phyloP scores from a whole-genome alignment of 805 yeast species.

The Kodamaea leandrae region DNA sequence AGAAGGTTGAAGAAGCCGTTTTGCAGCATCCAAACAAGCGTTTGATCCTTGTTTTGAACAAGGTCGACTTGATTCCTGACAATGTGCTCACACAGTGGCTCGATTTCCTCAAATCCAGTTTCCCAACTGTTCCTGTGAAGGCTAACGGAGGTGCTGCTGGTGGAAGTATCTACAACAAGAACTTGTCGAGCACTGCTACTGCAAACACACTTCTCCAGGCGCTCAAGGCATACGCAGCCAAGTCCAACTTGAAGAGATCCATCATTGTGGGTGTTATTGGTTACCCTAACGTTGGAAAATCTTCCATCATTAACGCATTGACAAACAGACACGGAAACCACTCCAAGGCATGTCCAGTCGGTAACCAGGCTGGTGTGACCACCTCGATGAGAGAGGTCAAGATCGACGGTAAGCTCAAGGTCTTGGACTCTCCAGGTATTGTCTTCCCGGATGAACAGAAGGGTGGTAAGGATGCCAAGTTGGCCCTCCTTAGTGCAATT shows the following conservation, averaged over 20 bases:
- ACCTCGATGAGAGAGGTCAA: constrained; percentile 89
- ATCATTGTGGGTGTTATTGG: constrained; percentile 95
- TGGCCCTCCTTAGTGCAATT: constrained; percentile 82
- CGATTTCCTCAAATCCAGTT: constrained; percentile 68
- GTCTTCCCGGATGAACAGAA: constrained; percentile 75
- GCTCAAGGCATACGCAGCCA: constrained; percentile 79
- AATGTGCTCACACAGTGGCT: constrained; percentile 83
- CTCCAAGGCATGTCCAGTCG: constrained; percentile 86
- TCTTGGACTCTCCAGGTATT: constrained; percentile 95
- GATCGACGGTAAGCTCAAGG: constrained; percentile 82
- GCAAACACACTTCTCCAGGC: constrained; percentile 74
- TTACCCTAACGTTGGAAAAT: constrained; percentile 96
- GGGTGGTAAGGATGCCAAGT: constrained; percentile 64
- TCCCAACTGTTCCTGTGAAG: constrained; percentile 89
- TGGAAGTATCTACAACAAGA: constrained; percentile 66
- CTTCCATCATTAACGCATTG: constrained; percentile 88
- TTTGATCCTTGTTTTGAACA: constrained; percentile 80
- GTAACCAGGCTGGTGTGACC: constrained; percentile 97
- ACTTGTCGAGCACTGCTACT: constrained; percentile 66
- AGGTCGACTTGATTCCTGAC: constrained; percentile 90
- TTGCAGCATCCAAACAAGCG: constrained; percentile 78
- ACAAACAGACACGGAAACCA: constrained; percentile 75
- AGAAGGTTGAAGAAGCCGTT: constrained; percentile 87
- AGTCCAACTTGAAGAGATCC: constrained; percentile 82
- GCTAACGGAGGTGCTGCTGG: constrained; percentile 76